phyloP scores from a whole-genome alignment of 2,329 filamentous ascomycete genomes.

The Celoporthe dispersa region DNA sequence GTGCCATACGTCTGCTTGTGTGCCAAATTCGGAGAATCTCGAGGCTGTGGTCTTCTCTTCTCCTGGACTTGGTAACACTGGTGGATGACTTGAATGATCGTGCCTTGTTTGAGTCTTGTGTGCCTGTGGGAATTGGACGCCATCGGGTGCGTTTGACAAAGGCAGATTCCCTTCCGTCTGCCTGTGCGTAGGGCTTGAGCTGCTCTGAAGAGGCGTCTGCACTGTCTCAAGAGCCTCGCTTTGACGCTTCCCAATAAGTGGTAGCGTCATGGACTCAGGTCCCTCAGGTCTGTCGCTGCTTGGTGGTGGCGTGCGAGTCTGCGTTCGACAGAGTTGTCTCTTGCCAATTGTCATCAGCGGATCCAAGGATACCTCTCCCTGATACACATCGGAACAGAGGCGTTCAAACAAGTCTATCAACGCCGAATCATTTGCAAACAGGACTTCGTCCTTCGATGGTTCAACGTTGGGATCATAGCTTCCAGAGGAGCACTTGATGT shows the following conservation, averaged over 20 bases:
- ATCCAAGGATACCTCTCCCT: background rate
- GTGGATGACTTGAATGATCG: background rate
- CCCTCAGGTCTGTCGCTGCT: constrained; percentile 43
- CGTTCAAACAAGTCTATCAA: constrained; percentile 52
- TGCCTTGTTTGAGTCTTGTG: background rate
- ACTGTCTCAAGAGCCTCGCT: too few species aligned
- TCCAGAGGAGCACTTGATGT: constrained; percentile 63
- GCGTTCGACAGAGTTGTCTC: constrained; percentile 9
- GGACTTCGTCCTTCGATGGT: constrained; percentile 71
- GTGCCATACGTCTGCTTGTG: background rate
- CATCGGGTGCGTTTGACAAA: background rate
- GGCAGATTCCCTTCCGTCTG: too few species aligned
- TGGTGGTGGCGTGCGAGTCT: constrained; percentile 28
- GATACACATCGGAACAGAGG: constrained; percentile 49
- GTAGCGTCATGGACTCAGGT: too few species aligned
- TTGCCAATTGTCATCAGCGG: constrained; percentile 22
- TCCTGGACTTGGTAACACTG: background rate
- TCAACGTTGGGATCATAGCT: constrained; percentile 76
- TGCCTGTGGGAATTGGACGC: background rate
- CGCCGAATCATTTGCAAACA: constrained; percentile 62
- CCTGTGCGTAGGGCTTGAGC: background rate
- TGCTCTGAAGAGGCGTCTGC: background rate
- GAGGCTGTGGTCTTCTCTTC: background rate
- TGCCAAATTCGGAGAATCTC: background rate
- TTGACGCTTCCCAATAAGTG: background rate